Base-by-base conservation (phyloP, 208 protist species). In the Ichthyophonus hoferi region DNA sequence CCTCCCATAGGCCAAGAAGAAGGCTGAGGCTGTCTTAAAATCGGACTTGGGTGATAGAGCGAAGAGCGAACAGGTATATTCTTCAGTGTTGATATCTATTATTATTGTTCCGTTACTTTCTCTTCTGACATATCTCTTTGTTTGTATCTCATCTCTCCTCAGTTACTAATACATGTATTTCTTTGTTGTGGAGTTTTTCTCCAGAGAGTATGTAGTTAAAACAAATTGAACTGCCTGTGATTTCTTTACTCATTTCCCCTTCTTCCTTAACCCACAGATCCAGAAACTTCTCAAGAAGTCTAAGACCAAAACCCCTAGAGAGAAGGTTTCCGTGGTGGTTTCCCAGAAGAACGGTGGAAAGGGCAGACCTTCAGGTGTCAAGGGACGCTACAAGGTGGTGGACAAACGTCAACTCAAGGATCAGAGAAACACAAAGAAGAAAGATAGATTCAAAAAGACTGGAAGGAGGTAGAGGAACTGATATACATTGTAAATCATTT, bases 381-480 rank as follows among this genome's bases (percentile, higher is more conserved):
- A 87, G 35, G 87, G 86, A 34, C 50, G 83, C 1, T 92, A 92
- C 88, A 90, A 92, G 87, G 58, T 90, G 35, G 87, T 92, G 39
- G 90, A 92, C 42, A 41, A 58, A 14, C 79, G 90, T 41, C 40
- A 82, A 42, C 79, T 79, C n/a, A 87, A 87, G 79, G 89, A 91
- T 33, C 1, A 37, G 76, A 78, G 89, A 41, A 83, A 17, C 7
- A 33, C 3, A 37, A 35, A 84, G n/a, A 24, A 37, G 86, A 40
- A 33, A 42, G 79, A 87, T 58, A 83, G 34, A 40, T 2, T 24
- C 7, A 84, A 17, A 14, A 34, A 88, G 86, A 84, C 2, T 2
- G 50, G 50, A 7, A 67, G 24, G 50, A 67, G 50, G 50, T 67
- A n/a, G n/a, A n/a, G n/a, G n/a, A n/a, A n/a, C n/a, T n/a, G n/a